A percentile compares a stretch with the other conserved stretches of the same genome.
Evolutionary conservation across 2,329 filamentous ascomycete genomes (phyloP).

Genomic region (Neurospora crassa): DNA sequence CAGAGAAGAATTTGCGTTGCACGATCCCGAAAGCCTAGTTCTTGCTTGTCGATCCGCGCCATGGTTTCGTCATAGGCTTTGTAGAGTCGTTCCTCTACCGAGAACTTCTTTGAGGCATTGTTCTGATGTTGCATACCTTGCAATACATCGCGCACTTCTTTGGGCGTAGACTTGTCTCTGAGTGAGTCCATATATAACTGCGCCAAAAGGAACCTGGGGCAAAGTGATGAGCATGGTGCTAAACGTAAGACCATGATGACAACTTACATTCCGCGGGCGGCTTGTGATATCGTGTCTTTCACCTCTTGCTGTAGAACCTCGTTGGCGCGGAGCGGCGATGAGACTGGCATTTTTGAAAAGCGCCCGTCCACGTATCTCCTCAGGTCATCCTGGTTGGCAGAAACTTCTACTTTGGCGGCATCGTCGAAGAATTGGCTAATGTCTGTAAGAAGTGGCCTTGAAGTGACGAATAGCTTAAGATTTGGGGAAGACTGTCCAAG

Average conservation of each 20-base stretch:
- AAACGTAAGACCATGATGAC: background rate
- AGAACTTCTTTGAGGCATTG: background rate
- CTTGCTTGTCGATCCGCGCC: slow-evolving; percentile 22
- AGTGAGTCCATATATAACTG: background rate
- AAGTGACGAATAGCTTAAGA: background rate
- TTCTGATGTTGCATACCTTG: background rate
- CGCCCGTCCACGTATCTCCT: slow-evolving; percentile 6
- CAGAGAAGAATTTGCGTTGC: slow-evolving; percentile 24
- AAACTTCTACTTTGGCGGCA: slow-evolving; percentile 6
- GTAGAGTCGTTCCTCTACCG: slow-evolving; percentile 18
- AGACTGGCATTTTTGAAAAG: background rate
- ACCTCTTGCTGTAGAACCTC: slow-evolving; percentile 7
- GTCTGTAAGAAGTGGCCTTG: background rate
- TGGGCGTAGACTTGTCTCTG: slow-evolving; percentile 1
- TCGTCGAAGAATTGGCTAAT: background rate
- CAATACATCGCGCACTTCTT: background rate
- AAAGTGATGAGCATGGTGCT: background rate
- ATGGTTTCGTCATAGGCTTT: slow-evolving; percentile 25
- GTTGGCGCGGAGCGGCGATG: background rate
- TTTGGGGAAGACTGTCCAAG: background rate
- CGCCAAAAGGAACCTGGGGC: slow-evolving; percentile 6
- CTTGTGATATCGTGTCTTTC: background rate
- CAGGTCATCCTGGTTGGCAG: slow-evolving; percentile 7
- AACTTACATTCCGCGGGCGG: slow-evolving; percentile 11
- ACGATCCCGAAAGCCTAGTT: slow-evolving; percentile 17